Evolutionary conservation across 169 alveolate species (phyloP), one percentile per base, ranked within the genome.

Genomic region (Cryptosporidium parvum): DNA sequence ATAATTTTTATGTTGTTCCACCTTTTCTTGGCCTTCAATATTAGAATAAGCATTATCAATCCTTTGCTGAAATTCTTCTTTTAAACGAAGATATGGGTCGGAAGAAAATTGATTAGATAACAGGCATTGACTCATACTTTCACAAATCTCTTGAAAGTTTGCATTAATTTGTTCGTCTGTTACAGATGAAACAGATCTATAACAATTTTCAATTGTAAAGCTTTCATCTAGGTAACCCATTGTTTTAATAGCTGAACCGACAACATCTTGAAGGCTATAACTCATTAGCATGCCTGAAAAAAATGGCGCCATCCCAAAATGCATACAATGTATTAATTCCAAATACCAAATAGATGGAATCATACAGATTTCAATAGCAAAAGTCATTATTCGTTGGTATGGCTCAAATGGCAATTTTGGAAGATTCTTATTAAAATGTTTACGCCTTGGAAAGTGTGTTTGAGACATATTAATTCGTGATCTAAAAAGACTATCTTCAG

Each of bases 291-390:
- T 45, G 0, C 89, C 89, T 12, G 29, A 23, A 31, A 62, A 65
- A 14, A 16, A 42, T 8, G 89, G 75, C 26, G 75, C 68, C 44
- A 80, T 42, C 5, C 68, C 62, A 7, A 65, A 12, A 26, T 44
- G 65, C 75, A 62, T 80, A 39, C 89, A 80, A 65, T 80, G 89
- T 16, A 80, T 35, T n/a, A 80, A 39, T 65, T 80, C 89, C 23
- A 80, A 45, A 59, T 80, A 65, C 89, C 89, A 80, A 23, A 80
- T 62, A 14, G 89, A 62, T 18, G 89, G 89, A 42, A 80, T 59
- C 75, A 80, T 33, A 48, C 89, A 80, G 14, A 44, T 26, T n/a
- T 80, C 89, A n/a, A 80, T 80, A 14, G 89, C 89, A 61, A 37
- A 80, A 45, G 80, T 45, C 89, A 80, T 80, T 33, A 65, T 65